Percentiles rank a stretch among this genome's conserved stretches.
These are phyloP conservation scores for Biscutella auriculata DNA, from an alignment of 441 rosid species.

Conservation along the genomic window DNA sequence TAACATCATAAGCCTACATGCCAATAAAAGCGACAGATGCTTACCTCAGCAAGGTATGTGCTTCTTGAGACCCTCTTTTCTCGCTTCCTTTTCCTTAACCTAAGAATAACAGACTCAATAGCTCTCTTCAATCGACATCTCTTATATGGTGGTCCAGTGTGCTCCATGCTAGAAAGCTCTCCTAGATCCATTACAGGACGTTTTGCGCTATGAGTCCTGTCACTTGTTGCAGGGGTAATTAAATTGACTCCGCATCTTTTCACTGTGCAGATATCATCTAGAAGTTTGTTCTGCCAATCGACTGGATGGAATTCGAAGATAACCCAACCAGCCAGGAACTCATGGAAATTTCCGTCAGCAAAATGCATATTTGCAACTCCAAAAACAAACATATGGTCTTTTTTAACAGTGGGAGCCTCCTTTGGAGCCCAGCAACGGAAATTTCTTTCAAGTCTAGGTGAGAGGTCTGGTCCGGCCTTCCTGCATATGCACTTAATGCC, in stretches of 20 bases:
- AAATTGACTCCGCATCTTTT: neutral
- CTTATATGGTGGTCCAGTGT: neutral
- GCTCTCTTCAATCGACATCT: constrained; percentile 19
- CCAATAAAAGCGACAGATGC: neutral
- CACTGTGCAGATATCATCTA: neutral
- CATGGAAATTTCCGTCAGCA: neutral
- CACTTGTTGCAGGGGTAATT: neutral
- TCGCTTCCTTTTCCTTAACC: constrained; percentile 10
- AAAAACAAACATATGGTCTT: constrained; percentile 9
- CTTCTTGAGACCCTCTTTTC: neutral
- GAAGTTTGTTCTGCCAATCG: neutral
- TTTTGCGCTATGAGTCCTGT: neutral
- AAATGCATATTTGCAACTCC: neutral
- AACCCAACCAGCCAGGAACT: neutral
- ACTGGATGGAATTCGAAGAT: constrained; percentile 5
- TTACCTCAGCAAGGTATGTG: too few relatives aligned
- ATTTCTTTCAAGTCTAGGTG: neutral
- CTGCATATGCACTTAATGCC: too few relatives aligned
- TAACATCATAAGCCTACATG: neutral
- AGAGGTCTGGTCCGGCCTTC: neutral
- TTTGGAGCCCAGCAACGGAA: neutral
- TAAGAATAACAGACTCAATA: neutral
- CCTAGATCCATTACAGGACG: neutral
- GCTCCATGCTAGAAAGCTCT: neutral
- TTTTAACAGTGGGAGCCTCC: neutral